A percentile compares a stretch with the other conserved stretches of the same genome.
Conservation (phyloP, 768 basidiomycete species). For the Leccinum imitatum region DNA sequence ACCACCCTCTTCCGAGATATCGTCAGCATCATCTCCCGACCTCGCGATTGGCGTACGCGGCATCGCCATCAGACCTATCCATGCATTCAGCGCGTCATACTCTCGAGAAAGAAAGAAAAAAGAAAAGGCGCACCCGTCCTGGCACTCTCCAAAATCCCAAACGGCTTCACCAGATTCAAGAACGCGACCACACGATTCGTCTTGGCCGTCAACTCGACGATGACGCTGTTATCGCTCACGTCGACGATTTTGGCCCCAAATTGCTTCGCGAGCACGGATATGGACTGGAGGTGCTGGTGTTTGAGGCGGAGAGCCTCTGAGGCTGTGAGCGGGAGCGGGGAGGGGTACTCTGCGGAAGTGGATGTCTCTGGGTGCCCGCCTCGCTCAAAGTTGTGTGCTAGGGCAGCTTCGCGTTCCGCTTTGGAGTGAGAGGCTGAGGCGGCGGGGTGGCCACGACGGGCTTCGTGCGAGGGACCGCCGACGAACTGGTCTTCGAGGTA, state of each 20-base stretch:
- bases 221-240: constrained; percentile 91
- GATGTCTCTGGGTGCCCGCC: constrained; percentile 40
- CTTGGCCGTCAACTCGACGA: constrained; percentile 94
- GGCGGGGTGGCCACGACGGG: constrained; percentile 40
- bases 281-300: constrained; percentile 87
- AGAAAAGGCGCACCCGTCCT: constrained; percentile 68
- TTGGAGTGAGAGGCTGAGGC: constrained; percentile 42
- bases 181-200: constrained; percentile 91
- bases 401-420: constrained; percentile 63
- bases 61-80: constrained; percentile 93
- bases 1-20: constrained; percentile 48
- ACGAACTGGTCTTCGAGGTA: constrained; percentile 90
- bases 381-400: constrained; percentile 80
- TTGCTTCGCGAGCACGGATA: constrained; percentile 79
- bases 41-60: constrained; percentile 87
- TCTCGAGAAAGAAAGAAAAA: too few species aligned
- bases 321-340: constrained; percentile 57
- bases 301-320: constrained; percentile 86
- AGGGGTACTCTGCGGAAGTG: constrained; percentile 9
- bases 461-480: constrained; percentile 82
- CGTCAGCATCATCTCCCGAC: constrained; percentile 57
- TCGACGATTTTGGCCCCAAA: constrained; percentile 95
- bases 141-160: constrained; percentile 93
- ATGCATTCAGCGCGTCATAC: background rate
- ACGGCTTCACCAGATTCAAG: constrained; percentile 86